A percentile compares a stretch with the other conserved stretches of the same genome.
Evolutionary conservation across 2,329 filamentous ascomycete genomes (phyloP).

Genomic region (Penicillium vulpinum): DNA sequence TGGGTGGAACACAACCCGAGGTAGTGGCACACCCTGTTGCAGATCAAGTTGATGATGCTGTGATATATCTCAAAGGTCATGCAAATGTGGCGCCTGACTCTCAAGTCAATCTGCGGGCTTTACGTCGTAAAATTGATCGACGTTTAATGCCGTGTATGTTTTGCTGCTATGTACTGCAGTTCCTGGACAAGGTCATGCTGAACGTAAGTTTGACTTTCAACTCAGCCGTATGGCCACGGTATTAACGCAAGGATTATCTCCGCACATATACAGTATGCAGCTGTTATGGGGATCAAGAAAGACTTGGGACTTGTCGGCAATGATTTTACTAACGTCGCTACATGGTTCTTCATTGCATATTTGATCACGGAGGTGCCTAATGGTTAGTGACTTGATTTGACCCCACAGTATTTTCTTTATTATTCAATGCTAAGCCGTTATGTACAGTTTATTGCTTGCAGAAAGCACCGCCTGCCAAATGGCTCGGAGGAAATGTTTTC

Average conservation of each 20-base stretch:
- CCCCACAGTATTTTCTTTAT: not conserved
- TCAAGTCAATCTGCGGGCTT: slow-evolving; percentile 19
- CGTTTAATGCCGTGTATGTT: slow-evolving; percentile 36
- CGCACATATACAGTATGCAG: slow-evolving; percentile 46
- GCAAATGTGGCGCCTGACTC: not conserved
- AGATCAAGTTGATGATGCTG: slow-evolving; percentile 21
- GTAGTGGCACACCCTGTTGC: not conserved
- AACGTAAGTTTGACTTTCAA: slow-evolving; percentile 20
- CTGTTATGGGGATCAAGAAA: slow-evolving; percentile 61
- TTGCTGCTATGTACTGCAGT: slow-evolving; percentile 35
- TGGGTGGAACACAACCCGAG: slow-evolving; percentile 17
- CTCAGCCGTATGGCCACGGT: not conserved
- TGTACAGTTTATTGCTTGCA: slow-evolving; percentile 23
- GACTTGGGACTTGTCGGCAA: slow-evolving; percentile 58
- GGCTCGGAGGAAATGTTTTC: slow-evolving; percentile 59
- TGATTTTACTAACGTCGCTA: slow-evolving; percentile 61
- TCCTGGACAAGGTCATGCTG: slow-evolving; percentile 37
- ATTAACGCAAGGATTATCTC: not conserved
- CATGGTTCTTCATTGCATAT: slow-evolving; percentile 62
- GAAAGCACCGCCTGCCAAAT: slow-evolving; percentile 38
- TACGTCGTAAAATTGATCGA: slow-evolving; percentile 34
- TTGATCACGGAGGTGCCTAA: slow-evolving; percentile 60
- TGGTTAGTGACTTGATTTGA: slow-evolving; percentile 37
- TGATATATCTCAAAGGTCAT: slow-evolving; percentile 23
- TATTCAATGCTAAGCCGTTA: not conserved